These are phyloP conservation scores for Zoysia matrella DNA, from an alignment of 202 grass and related monocot genomes.

Conservation along the genomic window DNA sequence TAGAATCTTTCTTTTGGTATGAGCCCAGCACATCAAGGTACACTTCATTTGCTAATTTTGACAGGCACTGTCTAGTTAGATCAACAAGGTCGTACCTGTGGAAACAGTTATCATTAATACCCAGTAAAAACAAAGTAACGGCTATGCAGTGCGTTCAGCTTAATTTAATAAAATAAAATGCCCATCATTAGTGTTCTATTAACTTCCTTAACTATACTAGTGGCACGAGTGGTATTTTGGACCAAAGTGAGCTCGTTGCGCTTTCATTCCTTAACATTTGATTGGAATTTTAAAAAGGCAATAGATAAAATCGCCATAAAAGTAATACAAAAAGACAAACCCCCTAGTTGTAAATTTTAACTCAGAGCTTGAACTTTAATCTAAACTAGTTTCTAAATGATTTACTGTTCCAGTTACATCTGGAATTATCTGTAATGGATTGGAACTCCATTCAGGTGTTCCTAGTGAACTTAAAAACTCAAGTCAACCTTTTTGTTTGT, in stretches of 20 bases:
- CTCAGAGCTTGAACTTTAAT: neutral
- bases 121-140: constrained; percentile 10
- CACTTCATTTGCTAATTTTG: constrained; percentile 93
- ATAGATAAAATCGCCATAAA: neutral
- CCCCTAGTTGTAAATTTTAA: neutral
- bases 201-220: neutral
- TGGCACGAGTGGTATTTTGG: neutral
- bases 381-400: neutral
- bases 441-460: neutral
- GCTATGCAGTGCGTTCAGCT: constrained; percentile 4
- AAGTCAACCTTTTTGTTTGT: neutral
- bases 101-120: constrained; percentile 19
- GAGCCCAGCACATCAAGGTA: constrained; percentile 68
- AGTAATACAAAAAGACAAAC: neutral
- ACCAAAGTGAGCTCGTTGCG: neutral
- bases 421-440: neutral
- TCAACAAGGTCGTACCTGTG: constrained; percentile 95
- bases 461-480: neutral
- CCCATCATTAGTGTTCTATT: neutral
- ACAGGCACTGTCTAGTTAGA: constrained; percentile 80
- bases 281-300: neutral
- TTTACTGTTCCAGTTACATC: neutral
- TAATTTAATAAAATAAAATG: neutral
- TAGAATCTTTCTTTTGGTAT: constrained; percentile 65
- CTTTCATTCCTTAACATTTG: neutral